Conservation (phyloP, 768 basidiomycete genomes). For the Mycena latifolia region DNA sequence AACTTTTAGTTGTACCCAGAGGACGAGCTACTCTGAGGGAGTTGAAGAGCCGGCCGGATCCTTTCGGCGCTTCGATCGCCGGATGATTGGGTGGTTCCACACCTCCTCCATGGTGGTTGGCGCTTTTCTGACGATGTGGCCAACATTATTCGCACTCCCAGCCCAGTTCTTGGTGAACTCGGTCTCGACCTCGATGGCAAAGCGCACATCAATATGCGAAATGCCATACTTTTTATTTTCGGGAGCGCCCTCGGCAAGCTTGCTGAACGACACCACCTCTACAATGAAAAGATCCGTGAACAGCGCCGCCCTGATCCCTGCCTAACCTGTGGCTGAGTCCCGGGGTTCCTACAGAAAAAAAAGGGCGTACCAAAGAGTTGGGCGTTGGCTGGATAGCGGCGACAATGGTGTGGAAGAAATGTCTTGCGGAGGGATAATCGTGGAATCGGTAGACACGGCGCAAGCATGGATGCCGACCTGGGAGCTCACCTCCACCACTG, state of each 20-base stretch:
- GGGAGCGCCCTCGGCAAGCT: background rate
- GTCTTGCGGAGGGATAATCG: background rate
- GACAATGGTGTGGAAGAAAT: background rate
- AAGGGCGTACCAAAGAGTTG: background rate
- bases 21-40: too few relatives aligned
- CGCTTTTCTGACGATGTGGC: background rate
- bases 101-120: background rate
- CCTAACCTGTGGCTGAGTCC: background rate
- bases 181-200: background rate
- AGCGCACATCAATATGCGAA: background rate
- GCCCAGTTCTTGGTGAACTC: background rate
- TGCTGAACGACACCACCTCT: background rate
- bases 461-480: background rate
- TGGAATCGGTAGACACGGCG: background rate
- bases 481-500: too few relatives aligned
- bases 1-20: too few relatives aligned
- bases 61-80: too few relatives aligned
- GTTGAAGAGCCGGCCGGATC: too few relatives aligned
- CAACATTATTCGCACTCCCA: background rate
- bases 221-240: background rate
- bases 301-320: background rate
- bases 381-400: background rate
- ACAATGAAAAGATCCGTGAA: background rate
- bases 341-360: background rate
- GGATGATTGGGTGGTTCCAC: too few relatives aligned